Evolutionary conservation across 164 flowering plant genomes (phyloP), one percentile per base, ranked within the genome.

Genomic region (Platanus orientalis): DNA sequence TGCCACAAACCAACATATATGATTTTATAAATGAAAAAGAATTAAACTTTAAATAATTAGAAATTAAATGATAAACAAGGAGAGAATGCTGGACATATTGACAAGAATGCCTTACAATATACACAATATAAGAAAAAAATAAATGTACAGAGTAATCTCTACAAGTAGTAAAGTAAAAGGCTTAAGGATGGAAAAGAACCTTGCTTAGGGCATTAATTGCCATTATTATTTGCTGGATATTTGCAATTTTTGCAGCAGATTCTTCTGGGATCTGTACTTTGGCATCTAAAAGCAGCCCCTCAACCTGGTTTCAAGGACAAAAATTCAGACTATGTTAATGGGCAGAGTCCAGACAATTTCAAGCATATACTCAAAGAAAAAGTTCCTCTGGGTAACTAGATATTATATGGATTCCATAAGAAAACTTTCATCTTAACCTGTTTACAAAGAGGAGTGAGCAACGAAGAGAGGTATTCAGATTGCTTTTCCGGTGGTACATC

Each of bases 161-260:
- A 58, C 25, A 42, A 42, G 12, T 44, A 40, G 25, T 12, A 19
- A 17, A 34, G 14, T 13, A 17, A 36, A 55, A 1, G 21, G 6
- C 26, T 21, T 19, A 65, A 47, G 23, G 52, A 26, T 45, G 3
- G 29, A 58, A 25, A 64, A 28, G 32, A 27, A 95, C 99, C 99
- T 95, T 95, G 93, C 99, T 92, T 25, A 95, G 85, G 42, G 97
- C 81, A 83, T 90, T 95, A 27, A 95, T 88, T 29, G 97, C 92
- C 88, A 87, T 79, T 45, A 95, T 77, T 60, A 83, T 80, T 69
- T 88, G 94, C 77, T 90, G 96, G 34, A 92, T 78, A 68, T 57
- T 78, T 9, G 73, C 82, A 62, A 95, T 71, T 69, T 78, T 83
- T n/a, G 80, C 74, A 65, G 73, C 61, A 28, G 81, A 66, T 48